Conservation (phyloP, 495 filamentous ascomycete species). For the Daldinia concentrica region DNA sequence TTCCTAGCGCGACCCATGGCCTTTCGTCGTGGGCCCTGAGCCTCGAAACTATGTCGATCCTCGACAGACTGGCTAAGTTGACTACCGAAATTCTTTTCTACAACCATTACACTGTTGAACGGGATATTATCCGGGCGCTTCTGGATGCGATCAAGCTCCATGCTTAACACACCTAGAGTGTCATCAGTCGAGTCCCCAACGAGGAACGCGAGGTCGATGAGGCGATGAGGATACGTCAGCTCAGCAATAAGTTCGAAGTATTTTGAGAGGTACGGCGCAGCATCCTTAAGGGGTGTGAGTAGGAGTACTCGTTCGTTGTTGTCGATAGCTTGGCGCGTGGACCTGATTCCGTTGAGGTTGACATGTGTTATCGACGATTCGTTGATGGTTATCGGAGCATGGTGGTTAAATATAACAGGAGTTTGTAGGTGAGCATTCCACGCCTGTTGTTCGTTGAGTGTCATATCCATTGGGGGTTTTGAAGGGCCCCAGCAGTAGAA, state of each 20-base stretch:
- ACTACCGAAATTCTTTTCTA: conserved; percentile 89
- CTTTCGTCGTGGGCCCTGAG: conserved; percentile 90
- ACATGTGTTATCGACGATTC: conserved; percentile 77
- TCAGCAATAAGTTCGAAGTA: conserved; percentile 94
- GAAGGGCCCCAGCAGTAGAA: conserved; percentile 97
- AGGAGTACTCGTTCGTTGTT: conserved; percentile 94
- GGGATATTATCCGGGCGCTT: conserved; percentile 77
- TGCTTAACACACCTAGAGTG: conserved; percentile 79
- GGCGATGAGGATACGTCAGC: conserved; percentile 91
- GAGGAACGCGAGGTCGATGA: conserved; percentile 95
- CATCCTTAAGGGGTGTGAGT: conserved; percentile 93
- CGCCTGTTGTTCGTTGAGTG: conserved; percentile 83
- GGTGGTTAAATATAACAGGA: conserved; percentile 95
- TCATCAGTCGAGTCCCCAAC: conserved; percentile 92
- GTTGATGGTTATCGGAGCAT: conserved; percentile 86
- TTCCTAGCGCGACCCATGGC: conserved; percentile 90
- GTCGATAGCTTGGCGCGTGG: conserved; percentile 75
- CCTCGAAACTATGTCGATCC: conserved; percentile 84
- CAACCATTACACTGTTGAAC: conserved; percentile 82
- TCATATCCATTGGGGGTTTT: conserved; percentile 94
- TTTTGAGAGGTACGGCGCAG: conserved; percentile 77
- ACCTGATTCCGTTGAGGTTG: conserved; percentile 86
- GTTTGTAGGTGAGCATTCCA: conserved; percentile 91
- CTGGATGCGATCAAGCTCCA: conserved; percentile 89
- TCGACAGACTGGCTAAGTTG: conserved; percentile 75